A percentile compares a stretch with the other conserved stretches of the same genome.
These are phyloP conservation scores for Pleurotus salmoneostramineus DNA, from an alignment of 768 basidiomycete species.

Conservation along the genomic window DNA sequence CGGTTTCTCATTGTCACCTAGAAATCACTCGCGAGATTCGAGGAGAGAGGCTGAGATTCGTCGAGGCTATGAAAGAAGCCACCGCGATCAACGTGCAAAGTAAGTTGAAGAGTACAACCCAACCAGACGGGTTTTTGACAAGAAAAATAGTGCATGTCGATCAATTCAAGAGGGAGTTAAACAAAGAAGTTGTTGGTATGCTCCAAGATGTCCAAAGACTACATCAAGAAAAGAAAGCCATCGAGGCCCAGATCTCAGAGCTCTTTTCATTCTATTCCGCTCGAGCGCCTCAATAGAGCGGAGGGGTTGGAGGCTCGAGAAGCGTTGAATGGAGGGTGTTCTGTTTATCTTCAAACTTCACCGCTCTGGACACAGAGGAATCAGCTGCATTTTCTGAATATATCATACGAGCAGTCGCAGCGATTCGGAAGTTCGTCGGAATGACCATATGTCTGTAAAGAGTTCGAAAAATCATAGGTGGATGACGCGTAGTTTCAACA, in stretches of 20 bases:
- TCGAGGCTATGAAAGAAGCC: conserved; percentile 94
- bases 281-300: conserved; percentile 34
- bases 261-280: conserved; percentile 70
- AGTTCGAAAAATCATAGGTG: background rate
- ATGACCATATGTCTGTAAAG: conserved; percentile 65
- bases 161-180: conserved; percentile 80
- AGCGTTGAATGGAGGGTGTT: background rate
- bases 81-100: conserved; percentile 85
- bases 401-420: conserved; percentile 74
- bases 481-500: background rate
- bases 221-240: conserved; percentile 57
- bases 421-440: conserved; percentile 73
- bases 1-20: conserved; percentile 19
- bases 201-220: conserved; percentile 69
- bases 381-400: conserved; percentile 18
- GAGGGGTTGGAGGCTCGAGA: background rate
- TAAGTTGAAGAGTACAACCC: conserved; percentile 22
- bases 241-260: conserved; percentile 72
- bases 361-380: background rate
- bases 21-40: conserved; percentile 83
- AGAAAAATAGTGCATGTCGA: conserved; percentile 67
- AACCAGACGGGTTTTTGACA: conserved; percentile 4
- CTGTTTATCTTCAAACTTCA: background rate
- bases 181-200: conserved; percentile 69
- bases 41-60: conserved; percentile 80